phyloP scores from a whole-genome alignment of 805 yeast species.

The Pichia nanzhaoensis region DNA sequence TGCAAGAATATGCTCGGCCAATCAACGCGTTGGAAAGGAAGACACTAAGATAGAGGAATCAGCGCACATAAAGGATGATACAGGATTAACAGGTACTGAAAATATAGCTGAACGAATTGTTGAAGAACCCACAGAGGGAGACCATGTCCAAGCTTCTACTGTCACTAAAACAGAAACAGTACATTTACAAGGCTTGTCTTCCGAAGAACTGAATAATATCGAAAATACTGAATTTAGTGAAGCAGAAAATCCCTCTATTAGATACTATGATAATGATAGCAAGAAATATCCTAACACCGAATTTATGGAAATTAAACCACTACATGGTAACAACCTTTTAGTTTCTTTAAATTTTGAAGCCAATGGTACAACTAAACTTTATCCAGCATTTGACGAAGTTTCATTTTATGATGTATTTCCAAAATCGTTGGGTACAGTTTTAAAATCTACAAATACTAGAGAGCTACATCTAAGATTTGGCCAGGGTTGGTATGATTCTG shows the following conservation, averaged over 20 bases:
- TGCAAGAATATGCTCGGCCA: too few species aligned
- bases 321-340: constrained; percentile 64
- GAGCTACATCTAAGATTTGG: constrained; percentile 82
- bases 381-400: constrained; percentile 16
- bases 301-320: constrained; percentile 53
- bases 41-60: too few species aligned
- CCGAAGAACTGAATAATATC: background rate
- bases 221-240: background rate
- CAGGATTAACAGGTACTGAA: too few species aligned
- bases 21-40: too few species aligned
- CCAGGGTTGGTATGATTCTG: constrained; percentile 94
- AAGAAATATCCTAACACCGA: constrained; percentile 49
- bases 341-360: constrained; percentile 66
- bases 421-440: constrained; percentile 67
- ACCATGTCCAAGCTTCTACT: too few species aligned
- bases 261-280: constrained; percentile 1
- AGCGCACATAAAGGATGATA: too few species aligned
- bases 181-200: too few species aligned
- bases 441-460: constrained; percentile 57
- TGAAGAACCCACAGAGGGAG: too few species aligned
- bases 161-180: too few species aligned
- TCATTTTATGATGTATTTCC: constrained; percentile 69
- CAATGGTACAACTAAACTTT: constrained; percentile 39
- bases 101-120: too few species aligned
- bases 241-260: background rate